Evolutionary conservation across 2,329 filamentous ascomycete genomes (phyloP).

Genomic region (Rasamsonia emersonii): DNA sequence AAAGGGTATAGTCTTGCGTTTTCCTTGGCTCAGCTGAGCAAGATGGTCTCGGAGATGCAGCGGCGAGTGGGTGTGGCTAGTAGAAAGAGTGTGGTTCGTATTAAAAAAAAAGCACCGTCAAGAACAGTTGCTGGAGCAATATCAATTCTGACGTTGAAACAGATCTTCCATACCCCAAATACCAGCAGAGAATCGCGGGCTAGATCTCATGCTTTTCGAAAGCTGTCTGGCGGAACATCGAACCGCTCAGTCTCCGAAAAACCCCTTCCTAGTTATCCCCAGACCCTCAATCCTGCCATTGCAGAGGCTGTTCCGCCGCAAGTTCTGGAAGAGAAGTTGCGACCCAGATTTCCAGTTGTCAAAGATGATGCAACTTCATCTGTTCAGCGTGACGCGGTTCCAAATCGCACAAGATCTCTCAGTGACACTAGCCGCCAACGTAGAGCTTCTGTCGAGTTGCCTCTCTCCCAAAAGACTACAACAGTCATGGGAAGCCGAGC

Average conservation of each 20-base stretch:
- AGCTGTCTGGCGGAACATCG: slow-evolving; percentile 5
- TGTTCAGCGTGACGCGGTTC: too few relatives aligned
- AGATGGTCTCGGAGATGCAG: slow-evolving; percentile 77
- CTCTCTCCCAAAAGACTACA: too few relatives aligned
- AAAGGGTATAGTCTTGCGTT: slow-evolving; percentile 63
- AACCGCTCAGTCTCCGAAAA: slow-evolving; percentile 15
- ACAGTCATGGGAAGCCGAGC: too few relatives aligned
- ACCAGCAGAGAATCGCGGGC: slow-evolving; percentile 7
- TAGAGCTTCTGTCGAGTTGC: too few relatives aligned
- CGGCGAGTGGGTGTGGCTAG: slow-evolving; percentile 75
- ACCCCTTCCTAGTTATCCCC: slow-evolving; percentile 23
- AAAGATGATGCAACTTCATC: slow-evolving; percentile 17
- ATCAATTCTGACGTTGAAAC: not conserved
- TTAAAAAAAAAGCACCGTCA: too few relatives aligned
- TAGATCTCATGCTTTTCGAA: slow-evolving; percentile 21
- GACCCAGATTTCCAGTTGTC: slow-evolving; percentile 9
- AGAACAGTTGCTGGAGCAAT: too few relatives aligned
- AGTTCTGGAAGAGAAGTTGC: too few relatives aligned
- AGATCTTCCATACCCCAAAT: slow-evolving; percentile 16
- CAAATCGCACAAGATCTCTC: too few relatives aligned
- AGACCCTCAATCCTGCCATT: slow-evolving; percentile 4
- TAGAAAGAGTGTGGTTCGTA: slow-evolving; percentile 56
- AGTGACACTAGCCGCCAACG: too few relatives aligned
- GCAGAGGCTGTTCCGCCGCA: slow-evolving; percentile 1
- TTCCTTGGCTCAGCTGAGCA: slow-evolving; percentile 62